phyloP scores from a whole-genome alignment of 768 basidiomycete genomes.

The Psilocybe cubensis region DNA sequence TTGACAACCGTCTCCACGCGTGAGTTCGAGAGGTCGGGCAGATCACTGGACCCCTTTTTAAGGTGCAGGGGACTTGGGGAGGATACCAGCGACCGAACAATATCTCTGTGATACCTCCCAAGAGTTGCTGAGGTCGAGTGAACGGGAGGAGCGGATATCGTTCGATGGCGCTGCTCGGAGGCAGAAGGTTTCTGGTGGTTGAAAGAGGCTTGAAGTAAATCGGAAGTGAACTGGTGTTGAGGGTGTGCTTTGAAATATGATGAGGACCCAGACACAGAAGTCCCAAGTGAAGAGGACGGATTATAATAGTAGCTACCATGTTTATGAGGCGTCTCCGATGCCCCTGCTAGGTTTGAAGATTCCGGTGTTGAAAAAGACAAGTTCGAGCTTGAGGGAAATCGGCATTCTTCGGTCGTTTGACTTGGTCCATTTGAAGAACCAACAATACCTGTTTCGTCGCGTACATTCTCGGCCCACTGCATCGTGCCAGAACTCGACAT shows the following conservation, averaged over 20 bases:
- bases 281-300: constrained; percentile 28
- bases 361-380: background rate
- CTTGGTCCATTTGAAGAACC: background rate
- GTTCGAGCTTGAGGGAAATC: background rate
- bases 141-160: constrained; percentile 1
- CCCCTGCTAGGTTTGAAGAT: constrained; percentile 11
- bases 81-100: background rate
- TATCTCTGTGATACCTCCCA: background rate
- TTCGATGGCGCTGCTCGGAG: background rate
- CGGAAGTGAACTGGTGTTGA: background rate
- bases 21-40: background rate
- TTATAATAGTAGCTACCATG: constrained; percentile 23
- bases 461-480: constrained; percentile 48
- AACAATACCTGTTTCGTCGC: constrained; percentile 23
- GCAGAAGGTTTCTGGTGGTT: background rate
- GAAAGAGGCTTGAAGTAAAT: background rate
- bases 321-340: constrained; percentile 23
- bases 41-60: too few species aligned
- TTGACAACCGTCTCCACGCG: background rate
- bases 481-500: constrained; percentile 32
- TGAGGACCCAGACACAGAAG: constrained; percentile 28
- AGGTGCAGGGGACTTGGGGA: background rate
- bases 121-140: background rate
- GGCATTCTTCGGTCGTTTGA: background rate
- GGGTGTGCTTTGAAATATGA: constrained; percentile 21